These are phyloP conservation scores for Boletus semigastroideus DNA, from an alignment of 1,284 basidiomycete species.

Conservation along the genomic window DNA sequence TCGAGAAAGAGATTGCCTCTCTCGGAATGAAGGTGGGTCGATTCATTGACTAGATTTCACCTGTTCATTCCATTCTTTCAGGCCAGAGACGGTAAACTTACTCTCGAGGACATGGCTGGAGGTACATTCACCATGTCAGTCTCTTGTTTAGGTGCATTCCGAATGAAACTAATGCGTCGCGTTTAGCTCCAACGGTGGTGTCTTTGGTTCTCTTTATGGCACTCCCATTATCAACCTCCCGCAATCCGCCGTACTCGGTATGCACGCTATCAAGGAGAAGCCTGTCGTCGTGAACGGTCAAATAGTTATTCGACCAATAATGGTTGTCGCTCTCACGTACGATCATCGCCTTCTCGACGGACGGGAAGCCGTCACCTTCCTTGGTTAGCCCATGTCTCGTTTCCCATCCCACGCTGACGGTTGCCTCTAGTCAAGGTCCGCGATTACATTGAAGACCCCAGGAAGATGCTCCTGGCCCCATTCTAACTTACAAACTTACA, in stretches of 20 bases:
- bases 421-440: conserved; percentile 54
- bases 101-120: conserved; percentile 95
- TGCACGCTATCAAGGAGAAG: conserved; percentile 96
- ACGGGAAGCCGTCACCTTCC: conserved; percentile 96
- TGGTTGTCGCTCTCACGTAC: conserved; percentile 94
- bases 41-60: conserved; percentile 5
- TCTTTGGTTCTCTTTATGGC: conserved; percentile 95
- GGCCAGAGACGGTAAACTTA: conserved; percentile 93
- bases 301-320: conserved; percentile 95
- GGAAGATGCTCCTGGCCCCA: conserved; percentile 53
- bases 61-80: conserved; percentile 30
- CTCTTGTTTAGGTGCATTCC: background rate
- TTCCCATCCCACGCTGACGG: conserved; percentile 9
- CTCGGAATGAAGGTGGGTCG: conserved; percentile 83
- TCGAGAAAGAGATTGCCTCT: conserved; percentile 89
- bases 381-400: conserved; percentile 59
- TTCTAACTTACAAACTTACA: conserved; percentile 9
- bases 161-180: conserved; percentile 4
- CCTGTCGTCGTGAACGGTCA: conserved; percentile 92
- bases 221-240: conserved; percentile 98
- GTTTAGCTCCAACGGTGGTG: conserved; percentile 92
- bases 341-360: conserved; percentile 97
- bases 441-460: conserved; percentile 57
- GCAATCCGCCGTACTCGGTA: conserved; percentile 92
- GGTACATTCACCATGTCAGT: conserved; percentile 96